Evolutionary conservation across 306 rosid species (phyloP), one percentile per base, ranked within the genome.

Genomic region (Medicago ruthenica): DNA sequence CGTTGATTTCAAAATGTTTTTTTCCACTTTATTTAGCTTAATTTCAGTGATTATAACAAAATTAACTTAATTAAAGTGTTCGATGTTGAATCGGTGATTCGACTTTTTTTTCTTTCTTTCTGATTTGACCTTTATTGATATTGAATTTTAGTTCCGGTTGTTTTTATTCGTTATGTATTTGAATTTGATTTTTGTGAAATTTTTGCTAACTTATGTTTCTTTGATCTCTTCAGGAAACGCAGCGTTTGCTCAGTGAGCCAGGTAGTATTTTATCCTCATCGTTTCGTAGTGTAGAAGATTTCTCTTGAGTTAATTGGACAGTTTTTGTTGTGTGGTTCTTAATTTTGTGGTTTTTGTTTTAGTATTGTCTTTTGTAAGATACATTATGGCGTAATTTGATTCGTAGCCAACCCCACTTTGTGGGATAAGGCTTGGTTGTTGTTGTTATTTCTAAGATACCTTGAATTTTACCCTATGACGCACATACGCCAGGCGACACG

Each of bases 201-300:
- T 31, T 80, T 63, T 84, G 41, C 36, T 81, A 8, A 55, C 21
- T 34, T 44, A 41, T 64, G 2, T 67, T 70, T 69, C 40, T 59
- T 24, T 84, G 80, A 83, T 85, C 84, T 75, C 14, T 1, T 77
- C 89, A 91, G 98, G 98, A 94, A 86, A 94, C 98, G 66, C 98
- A 94, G 87, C 97, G 97, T 76, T 92, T 94, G 68, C 92, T 94
- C 60, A 94, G 98, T 88, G 98, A 94, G 84, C 98, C 98, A 36
- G 98, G 98, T 92, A 47, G 62, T 71, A 61, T 62, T 7, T 67
- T 73, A 18, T 51, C 1, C 37, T 34, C 37, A 5, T 34, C 37
- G 37, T 34, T 34, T 34, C 5, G 1, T 6, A 6, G 37, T 31
- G 36, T 31, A 5, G 36, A 31, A 31, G 36, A 4, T 31, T 31